Evolutionary conservation across 306 rosid species (phyloP).

Genomic region (Quercus gilva): DNA sequence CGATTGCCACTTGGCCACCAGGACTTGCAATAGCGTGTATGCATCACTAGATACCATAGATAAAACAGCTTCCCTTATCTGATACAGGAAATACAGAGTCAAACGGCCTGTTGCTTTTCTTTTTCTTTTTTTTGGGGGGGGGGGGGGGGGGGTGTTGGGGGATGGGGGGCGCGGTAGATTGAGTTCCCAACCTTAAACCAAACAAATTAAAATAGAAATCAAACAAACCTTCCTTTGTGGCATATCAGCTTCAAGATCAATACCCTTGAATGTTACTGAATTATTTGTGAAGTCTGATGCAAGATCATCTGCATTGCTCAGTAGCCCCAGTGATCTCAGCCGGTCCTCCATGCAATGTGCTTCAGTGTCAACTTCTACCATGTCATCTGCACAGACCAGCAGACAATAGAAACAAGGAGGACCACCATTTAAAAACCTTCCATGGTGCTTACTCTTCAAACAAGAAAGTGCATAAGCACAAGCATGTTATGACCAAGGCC

Average conservation of each 20-base stretch:
- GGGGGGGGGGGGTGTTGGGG: not conserved
- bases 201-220: not conserved
- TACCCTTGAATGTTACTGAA: conserved; percentile 49
- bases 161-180: not conserved
- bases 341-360: conserved; percentile 71
- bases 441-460: conserved; percentile 12
- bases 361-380: conserved; percentile 35
- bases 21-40: conserved; percentile 53
- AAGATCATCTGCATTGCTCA: conserved; percentile 44
- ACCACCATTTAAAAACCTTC: conserved; percentile 10
- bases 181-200: not conserved
- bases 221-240: conserved; percentile 63
- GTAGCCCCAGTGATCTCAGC: conserved; percentile 63
- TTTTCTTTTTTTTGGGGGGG: not conserved
- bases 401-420: conserved; percentile 26
- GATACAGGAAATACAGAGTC: conserved; percentile 13
- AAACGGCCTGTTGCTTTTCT: not conserved
- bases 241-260: conserved; percentile 54
- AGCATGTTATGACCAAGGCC: conserved; percentile 15
- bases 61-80: conserved; percentile 62
- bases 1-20: conserved; percentile 67
- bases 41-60: conserved; percentile 59
- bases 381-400: conserved; percentile 55
- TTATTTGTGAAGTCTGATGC: conserved; percentile 33
- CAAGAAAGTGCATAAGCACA: not conserved